phyloP scores from a whole-genome alignment of 2,329 filamentous ascomycete species.

The Phaeomoniella chlamydospora region DNA sequence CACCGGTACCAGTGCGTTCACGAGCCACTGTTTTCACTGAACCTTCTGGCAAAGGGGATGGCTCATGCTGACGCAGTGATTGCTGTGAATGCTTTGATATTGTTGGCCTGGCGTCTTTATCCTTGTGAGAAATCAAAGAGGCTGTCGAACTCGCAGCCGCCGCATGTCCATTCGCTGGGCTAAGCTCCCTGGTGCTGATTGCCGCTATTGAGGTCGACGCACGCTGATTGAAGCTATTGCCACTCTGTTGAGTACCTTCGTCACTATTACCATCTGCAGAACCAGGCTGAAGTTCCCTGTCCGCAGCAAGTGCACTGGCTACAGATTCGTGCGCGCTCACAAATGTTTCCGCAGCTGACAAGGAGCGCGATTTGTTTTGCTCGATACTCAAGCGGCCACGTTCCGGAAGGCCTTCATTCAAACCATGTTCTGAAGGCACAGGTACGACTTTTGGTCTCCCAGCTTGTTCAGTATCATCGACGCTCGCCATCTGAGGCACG shows the following conservation, averaged over 20 bases:
- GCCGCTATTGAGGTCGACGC: not conserved
- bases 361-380: constrained; percentile 1
- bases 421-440: constrained; percentile 4
- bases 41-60: constrained; percentile 7
- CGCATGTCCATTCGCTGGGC: constrained; percentile 14
- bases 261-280: not conserved
- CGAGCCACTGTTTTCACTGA: constrained; percentile 2
- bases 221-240: too few species aligned
- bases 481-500: constrained; percentile 3
- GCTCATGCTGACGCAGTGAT: constrained; percentile 8
- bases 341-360: constrained; percentile 4
- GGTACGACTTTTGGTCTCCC: constrained; percentile 4
- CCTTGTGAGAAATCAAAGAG: constrained; percentile 15
- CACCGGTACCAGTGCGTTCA: constrained; percentile 9
- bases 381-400: not conserved
- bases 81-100: constrained; percentile 1
- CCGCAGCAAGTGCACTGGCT: not conserved
- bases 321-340: constrained; percentile 5
- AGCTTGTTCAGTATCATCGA: constrained; percentile 1
- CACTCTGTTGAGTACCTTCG: too few species aligned
- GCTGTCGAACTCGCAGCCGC: constrained; percentile 16
- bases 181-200: constrained; percentile 5
- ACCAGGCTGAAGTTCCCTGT: not conserved
- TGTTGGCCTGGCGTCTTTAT: not conserved
- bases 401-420: constrained; percentile 1